These are phyloP conservation scores for Penicillium canariense DNA, from an alignment of 495 filamentous ascomycete genomes.

Conservation along the genomic window DNA sequence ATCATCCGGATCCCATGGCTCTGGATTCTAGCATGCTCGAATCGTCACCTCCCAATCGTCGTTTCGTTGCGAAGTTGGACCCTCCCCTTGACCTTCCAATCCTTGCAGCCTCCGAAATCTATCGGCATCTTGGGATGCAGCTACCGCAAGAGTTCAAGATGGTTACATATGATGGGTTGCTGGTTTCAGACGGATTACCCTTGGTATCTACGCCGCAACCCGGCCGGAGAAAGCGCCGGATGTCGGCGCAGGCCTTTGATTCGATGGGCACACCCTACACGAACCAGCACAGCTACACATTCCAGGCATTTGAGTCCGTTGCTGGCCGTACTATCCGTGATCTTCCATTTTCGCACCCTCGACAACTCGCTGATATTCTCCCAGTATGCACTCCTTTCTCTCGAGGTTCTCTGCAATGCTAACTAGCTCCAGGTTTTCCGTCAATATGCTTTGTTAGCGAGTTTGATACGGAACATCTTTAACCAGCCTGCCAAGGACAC, in stretches of 20 bases:
- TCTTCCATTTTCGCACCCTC: constrained; percentile 82
- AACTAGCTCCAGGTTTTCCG: constrained; percentile 50
- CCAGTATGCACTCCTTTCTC: constrained; percentile 44
- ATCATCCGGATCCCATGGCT: constrained; percentile 44
- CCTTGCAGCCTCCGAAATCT: constrained; percentile 63
- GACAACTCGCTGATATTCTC: constrained; percentile 75
- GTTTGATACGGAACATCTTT: constrained; percentile 63
- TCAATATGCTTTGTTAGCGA: constrained; percentile 70
- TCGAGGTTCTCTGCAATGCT: constrained; percentile 2
- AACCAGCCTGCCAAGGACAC: constrained; percentile 22
- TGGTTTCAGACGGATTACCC: constrained; percentile 51
- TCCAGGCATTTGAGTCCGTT: constrained; percentile 68
- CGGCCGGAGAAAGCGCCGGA: constrained; percentile 32
- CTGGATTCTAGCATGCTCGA: constrained; percentile 46
- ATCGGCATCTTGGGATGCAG: constrained; percentile 57
- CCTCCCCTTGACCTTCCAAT: constrained; percentile 77
- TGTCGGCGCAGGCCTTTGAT: constrained; percentile 35
- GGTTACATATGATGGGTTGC: constrained; percentile 64
- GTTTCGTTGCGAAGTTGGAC: constrained; percentile 80
- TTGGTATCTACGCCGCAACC: constrained; percentile 26
- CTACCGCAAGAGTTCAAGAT: constrained; percentile 53
- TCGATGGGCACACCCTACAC: constrained; percentile 37
- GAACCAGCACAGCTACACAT: constrained; percentile 62
- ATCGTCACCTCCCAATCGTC: constrained; percentile 61
- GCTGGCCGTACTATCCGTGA: constrained; percentile 66